Evolutionary conservation across 805 yeast genomes (phyloP), one percentile per base, ranked within the genome.

Genomic region (Pichia pseudocactophila): DNA sequence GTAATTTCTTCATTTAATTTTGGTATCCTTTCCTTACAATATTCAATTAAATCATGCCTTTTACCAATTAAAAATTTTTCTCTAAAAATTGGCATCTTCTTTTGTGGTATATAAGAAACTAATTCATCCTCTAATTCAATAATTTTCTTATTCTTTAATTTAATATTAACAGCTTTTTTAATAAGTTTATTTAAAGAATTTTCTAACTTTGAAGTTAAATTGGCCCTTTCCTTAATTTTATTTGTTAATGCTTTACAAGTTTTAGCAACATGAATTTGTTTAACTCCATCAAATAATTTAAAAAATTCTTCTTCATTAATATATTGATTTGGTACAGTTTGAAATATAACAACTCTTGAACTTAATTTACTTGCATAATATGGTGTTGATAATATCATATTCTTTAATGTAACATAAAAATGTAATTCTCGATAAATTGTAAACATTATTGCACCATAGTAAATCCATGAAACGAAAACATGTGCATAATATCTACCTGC

Each of bases 271-370:
- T 88, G 85, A 38, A 90, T 82, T 47, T 77, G 69, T 55, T 76
- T 82, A 33, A 87, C 95, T 49, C 95, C 96, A 35, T 77, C 80
- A 55, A 87, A 89, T 44, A 89, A 58, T 56, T 80, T 80, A 52
- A 74, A 68, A 46, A 90, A 76, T 41, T 84, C 87, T 43, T 71
- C 68, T 56, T 82, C 94, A 57, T 78, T 78, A 44, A 86, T 66
- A 54, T 76, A 76, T 44, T 79, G 74, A 44, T 80, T 76, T 10
- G 97, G 92, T 6, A 88, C 90, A 8, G 84, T 75, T 63, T 84
- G 95, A 61, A 89, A 78, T 39, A 90, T 68, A 2, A 90, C 86
- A 2, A 90, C 82, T 59, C 95, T 77, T 11, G 90, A 81, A 13
- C 90, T 73, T 30, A 84, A 61, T 51, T 77, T 78, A 45, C 73